A percentile compares a stretch with the other conserved stretches of the same genome.
Conservation (phyloP, 2,329 filamentous ascomycete genomes). For the Verticillium isaacii region DNA sequence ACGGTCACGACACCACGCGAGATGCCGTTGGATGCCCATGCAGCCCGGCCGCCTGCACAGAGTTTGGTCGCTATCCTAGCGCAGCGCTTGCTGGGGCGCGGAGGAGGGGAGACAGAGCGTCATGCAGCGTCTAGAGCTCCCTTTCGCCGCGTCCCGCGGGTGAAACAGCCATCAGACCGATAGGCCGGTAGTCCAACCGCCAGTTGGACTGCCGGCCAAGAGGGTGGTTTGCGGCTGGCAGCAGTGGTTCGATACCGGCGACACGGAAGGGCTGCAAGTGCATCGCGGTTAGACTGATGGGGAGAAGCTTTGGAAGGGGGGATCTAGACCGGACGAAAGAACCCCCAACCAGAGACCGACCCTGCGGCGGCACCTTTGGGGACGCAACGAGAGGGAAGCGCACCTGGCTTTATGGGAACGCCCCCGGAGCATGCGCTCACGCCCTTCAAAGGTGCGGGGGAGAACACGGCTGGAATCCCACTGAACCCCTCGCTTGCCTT, state of each 20-base stretch:
- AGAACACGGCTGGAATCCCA: neutral
- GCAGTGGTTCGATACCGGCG: conserved; percentile 1
- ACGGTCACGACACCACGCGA: too few relatives aligned
- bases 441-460: neutral
- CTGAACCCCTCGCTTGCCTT: conserved; percentile 1
- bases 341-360: neutral
- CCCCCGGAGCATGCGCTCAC: neutral
- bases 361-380: neutral
- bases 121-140: neutral
- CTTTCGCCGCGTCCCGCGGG: conserved; percentile 3
- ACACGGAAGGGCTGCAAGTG: neutral
- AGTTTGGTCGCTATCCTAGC: neutral
- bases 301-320: neutral
- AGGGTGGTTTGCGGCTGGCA: conserved; percentile 7
- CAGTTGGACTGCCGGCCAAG: conserved; percentile 7
- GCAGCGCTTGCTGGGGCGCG: neutral
- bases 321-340: neutral
- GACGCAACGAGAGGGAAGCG: neutral
- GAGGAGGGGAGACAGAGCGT: neutral
- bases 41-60: neutral
- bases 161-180: conserved; percentile 14
- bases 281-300: neutral
- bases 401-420: neutral
- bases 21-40: too few relatives aligned
- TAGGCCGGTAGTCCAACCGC: neutral